These are phyloP conservation scores for Xylariaceae sp. DNA, from an alignment of 2,329 filamentous ascomycete genomes.

Conservation along the genomic window DNA sequence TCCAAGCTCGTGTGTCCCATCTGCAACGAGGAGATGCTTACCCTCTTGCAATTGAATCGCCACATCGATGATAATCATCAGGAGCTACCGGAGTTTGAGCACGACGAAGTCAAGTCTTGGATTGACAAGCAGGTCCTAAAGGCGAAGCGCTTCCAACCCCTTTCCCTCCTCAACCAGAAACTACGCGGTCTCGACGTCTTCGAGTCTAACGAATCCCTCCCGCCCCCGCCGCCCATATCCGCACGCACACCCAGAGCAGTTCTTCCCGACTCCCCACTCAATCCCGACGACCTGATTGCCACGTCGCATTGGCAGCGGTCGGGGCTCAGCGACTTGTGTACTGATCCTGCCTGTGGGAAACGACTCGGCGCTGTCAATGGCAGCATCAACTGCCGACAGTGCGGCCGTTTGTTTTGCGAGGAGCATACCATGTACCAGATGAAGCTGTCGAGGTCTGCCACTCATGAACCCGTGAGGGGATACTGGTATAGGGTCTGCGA, in stretches of 20 bases:
- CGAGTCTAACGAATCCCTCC: conserved; percentile 73
- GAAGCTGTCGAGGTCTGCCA: conserved; percentile 84
- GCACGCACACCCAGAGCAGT: conserved; percentile 32
- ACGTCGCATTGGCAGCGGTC: conserved; percentile 82
- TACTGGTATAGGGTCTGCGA: conserved; percentile 95
- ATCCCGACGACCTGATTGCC: conserved; percentile 87
- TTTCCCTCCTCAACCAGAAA: conserved; percentile 89
- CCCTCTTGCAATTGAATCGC: conserved; percentile 83
- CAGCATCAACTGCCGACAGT: conserved; percentile 88
- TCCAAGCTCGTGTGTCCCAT: conserved; percentile 87
- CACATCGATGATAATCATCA: conserved; percentile 83
- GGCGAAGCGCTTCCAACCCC: conserved; percentile 85
- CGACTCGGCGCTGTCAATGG: conserved; percentile 73
- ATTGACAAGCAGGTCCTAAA: conserved; percentile 92
- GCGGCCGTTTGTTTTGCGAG: conserved; percentile 90
- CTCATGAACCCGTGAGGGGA: conserved; percentile 83
- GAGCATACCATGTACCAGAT: conserved; percentile 99
- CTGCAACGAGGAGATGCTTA: conserved; percentile 97
- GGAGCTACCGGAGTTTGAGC: conserved; percentile 79
- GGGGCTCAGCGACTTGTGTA: conserved; percentile 69
- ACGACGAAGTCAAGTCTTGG: conserved; percentile 95
- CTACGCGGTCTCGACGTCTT: conserved; percentile 89
- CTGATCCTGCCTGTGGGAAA: conserved; percentile 80
- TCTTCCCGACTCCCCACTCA: conserved; percentile 42
- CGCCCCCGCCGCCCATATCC: conserved; percentile 33